Conservation (phyloP, 1,284 basidiomycete genomes). For the Neolentinus lepideus region DNA sequence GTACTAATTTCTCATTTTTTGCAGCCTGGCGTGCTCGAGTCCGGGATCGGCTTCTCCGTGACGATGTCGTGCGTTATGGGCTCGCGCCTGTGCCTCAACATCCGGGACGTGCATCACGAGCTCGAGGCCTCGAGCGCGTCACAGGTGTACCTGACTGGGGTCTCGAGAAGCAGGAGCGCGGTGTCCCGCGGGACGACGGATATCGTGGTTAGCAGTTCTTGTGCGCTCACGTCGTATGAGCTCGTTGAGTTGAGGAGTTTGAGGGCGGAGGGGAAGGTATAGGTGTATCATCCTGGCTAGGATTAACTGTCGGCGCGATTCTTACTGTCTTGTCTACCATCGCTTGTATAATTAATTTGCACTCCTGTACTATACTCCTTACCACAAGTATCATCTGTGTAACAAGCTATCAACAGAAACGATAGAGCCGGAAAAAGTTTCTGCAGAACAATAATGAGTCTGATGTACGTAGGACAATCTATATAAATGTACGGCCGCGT, state of each 20-base stretch:
- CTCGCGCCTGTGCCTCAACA: constrained; percentile 48
- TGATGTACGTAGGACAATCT: too few species aligned
- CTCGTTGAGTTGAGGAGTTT: background rate
- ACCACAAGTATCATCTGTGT: too few species aligned
- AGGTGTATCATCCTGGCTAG: too few species aligned
- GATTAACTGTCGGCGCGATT: too few species aligned
- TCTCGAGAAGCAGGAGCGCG: background rate
- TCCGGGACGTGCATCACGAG: constrained; percentile 22
- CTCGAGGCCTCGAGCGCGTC: background rate
- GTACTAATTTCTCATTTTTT: constrained; percentile 3
- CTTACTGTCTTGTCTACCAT: too few species aligned
- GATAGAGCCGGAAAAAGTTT: too few species aligned
- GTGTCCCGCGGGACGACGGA: background rate
- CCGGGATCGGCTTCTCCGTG: constrained; percentile 48
- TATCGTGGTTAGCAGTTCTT: background rate
- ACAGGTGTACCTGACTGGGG: background rate
- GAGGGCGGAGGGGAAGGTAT: background rate
- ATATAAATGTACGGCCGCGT: too few species aligned
- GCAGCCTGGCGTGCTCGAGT: constrained; percentile 34
- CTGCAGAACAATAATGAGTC: too few species aligned
- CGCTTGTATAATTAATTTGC: too few species aligned
- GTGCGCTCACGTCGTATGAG: background rate
- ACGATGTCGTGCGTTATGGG: constrained; percentile 50
- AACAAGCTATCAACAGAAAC: too few species aligned
- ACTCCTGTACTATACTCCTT: too few species aligned